These are phyloP conservation scores for Quercus berberidifolia DNA, from an alignment of 306 rosid species.

Conservation along the genomic window DNA sequence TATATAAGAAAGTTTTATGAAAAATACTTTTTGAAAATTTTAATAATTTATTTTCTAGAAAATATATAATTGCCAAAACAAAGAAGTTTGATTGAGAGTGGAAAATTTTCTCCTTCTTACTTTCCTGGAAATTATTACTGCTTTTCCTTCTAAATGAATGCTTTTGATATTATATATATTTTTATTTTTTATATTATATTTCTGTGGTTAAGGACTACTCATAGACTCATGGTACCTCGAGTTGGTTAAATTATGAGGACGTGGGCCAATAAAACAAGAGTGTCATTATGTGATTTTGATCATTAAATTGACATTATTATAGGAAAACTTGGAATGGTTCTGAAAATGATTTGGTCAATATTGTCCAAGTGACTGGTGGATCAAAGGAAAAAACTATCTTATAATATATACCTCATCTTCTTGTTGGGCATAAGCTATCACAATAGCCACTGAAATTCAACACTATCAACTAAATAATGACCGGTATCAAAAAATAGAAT, in stretches of 20 bases:
- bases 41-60: too few species aligned
- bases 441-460: slow-evolving; percentile 21
- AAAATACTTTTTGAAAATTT: too few species aligned
- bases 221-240: not conserved
- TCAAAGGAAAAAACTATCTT: not conserved
- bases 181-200: not conserved
- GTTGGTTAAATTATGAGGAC: not conserved
- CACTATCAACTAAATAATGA: not conserved
- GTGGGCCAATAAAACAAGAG: not conserved
- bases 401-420: not conserved
- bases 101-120: not conserved
- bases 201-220: not conserved
- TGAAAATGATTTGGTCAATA: not conserved
- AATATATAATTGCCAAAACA: too few species aligned
- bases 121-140: not conserved
- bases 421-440: slow-evolving; percentile 16
- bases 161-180: not conserved
- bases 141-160: not conserved
- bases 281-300: not conserved
- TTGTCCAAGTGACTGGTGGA: not conserved
- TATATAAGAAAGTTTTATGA: too few species aligned
- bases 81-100: too few species aligned
- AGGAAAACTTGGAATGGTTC: not conserved
- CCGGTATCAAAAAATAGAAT: not conserved
- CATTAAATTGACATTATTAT: not conserved